A percentile compares a stretch with the other conserved stretches of the same genome.
Conservation (phyloP, 2,329 filamentous ascomycete species). For the Ophiobolus disseminans region DNA sequence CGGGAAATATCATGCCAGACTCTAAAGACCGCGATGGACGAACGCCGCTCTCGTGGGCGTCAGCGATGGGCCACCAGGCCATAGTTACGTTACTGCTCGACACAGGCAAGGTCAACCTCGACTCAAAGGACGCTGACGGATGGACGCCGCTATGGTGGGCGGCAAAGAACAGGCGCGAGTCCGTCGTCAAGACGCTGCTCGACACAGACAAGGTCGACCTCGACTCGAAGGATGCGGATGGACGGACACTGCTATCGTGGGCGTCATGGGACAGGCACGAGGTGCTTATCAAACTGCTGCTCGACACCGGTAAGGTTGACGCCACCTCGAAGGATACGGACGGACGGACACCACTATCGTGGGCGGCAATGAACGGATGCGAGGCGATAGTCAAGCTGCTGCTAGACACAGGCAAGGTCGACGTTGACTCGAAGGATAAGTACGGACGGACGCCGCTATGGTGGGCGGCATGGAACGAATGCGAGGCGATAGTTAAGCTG, state of each 20-base stretch:
- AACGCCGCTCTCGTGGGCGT: constrained; percentile 2
- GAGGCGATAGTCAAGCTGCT: background rate
- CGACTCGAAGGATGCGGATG: constrained; percentile 7
- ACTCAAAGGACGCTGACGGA: constrained; percentile 7
- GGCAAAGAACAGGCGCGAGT: background rate
- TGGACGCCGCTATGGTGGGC: constrained; percentile 1
- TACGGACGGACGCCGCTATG: background rate
- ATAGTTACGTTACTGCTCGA: constrained; percentile 4
- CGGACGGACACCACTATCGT: background rate
- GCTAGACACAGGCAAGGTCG: constrained; percentile 1
- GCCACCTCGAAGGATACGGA: background rate
- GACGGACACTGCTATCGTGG: constrained; percentile 1
- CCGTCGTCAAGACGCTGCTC: constrained; percentile 1
- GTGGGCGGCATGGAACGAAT: background rate
- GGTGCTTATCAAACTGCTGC: background rate
- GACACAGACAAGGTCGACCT: constrained; percentile 1
- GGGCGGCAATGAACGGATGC: background rate
- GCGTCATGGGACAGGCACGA: constrained; percentile 1
- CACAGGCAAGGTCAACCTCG: background rate
- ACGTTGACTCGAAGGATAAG: background rate
- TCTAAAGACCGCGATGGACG: constrained; percentile 6
- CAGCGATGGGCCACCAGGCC: background rate
- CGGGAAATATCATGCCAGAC: background rate
- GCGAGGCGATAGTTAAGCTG: background rate
- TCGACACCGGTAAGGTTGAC: background rate